These are phyloP conservation scores for Phytophthora syringae DNA, from an alignment of 352 stramenopile species.

Conservation along the genomic window DNA sequence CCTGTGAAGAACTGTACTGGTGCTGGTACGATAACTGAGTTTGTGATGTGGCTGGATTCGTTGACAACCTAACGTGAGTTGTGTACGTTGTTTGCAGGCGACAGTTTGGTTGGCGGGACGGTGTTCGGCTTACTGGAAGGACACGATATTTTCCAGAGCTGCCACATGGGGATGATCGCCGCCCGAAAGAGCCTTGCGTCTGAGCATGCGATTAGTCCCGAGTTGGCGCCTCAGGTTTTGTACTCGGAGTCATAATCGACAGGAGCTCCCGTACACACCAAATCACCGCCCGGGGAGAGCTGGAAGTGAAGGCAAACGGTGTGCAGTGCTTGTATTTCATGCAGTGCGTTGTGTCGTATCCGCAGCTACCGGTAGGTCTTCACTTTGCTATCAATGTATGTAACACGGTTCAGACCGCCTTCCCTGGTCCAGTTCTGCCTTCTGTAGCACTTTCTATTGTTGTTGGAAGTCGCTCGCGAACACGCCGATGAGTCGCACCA, in stretches of 20 bases:
- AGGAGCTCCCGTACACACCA: neutral
- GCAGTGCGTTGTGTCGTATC: slow-evolving; percentile 20
- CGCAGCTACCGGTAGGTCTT: neutral
- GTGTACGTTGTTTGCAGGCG: slow-evolving; percentile 44
- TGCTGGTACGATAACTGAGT: slow-evolving; percentile 47
- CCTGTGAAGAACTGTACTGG: slow-evolving; percentile 76
- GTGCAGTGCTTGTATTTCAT: slow-evolving; percentile 20
- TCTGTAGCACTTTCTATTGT: slow-evolving; percentile 63
- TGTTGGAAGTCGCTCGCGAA: slow-evolving; percentile 74
- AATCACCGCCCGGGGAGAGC: neutral
- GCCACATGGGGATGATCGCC: slow-evolving; percentile 79
- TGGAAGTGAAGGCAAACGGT: slow-evolving; percentile 7
- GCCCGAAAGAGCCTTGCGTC: slow-evolving; percentile 72
- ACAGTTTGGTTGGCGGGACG: slow-evolving; percentile 79
- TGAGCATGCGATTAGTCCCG: slow-evolving; percentile 68
- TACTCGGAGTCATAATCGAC: slow-evolving; percentile 24
- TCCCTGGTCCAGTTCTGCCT: slow-evolving; percentile 6
- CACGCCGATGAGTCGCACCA: slow-evolving; percentile 61
- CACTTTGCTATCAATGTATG: slow-evolving; percentile 14
- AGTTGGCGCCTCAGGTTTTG: slow-evolving; percentile 49
- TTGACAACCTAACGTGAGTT: slow-evolving; percentile 4
- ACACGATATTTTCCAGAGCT: slow-evolving; percentile 68
- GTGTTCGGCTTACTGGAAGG: slow-evolving; percentile 76
- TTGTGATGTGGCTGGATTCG: neutral
- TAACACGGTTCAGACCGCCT: slow-evolving; percentile 15